These are phyloP conservation scores for Yarrowia galli DNA, from an alignment of 1,139 yeast genomes.

Conservation along the genomic window DNA sequence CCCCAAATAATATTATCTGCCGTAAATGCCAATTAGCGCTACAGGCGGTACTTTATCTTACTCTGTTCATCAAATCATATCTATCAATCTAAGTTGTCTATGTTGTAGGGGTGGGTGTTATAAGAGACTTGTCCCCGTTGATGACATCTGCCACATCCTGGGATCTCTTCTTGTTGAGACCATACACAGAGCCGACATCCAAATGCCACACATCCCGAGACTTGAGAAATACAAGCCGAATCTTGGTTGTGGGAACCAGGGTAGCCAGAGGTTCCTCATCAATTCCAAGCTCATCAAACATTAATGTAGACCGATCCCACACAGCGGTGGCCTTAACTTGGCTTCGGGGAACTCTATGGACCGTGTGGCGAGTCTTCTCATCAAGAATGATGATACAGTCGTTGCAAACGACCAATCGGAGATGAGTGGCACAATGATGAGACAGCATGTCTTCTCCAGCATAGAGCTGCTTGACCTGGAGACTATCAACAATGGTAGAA, in stretches of 20 bases:
- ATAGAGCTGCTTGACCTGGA: background rate
- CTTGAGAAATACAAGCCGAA: conserved; percentile 14
- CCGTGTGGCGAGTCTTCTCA: conserved; percentile 19
- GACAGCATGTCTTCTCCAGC: conserved; percentile 17
- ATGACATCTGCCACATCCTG: conserved; percentile 24
- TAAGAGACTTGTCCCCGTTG: conserved; percentile 10
- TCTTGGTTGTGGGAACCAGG: background rate
- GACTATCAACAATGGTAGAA: conserved; percentile 2
- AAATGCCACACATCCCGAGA: conserved; percentile 19
- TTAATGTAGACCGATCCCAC: conserved; percentile 4
- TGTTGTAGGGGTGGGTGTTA: background rate
- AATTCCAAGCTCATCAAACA: conserved; percentile 17
- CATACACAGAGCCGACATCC: conserved; percentile 5
- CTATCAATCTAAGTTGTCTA: conserved; percentile 11
- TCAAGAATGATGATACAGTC: conserved; percentile 25
- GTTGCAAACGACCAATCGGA: conserved; percentile 13
- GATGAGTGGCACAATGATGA: conserved; percentile 24
- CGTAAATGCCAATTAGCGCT: background rate
- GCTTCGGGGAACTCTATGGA: conserved; percentile 12
- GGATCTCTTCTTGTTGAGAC: conserved; percentile 4
- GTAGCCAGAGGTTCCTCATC: conserved; percentile 15
- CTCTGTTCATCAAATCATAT: background rate
- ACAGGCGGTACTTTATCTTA: background rate
- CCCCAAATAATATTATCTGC: too few species aligned
- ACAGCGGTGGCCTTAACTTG: conserved; percentile 15